Conservation (phyloP, 345 rosid genomes). For the Camelina neglecta region DNA sequence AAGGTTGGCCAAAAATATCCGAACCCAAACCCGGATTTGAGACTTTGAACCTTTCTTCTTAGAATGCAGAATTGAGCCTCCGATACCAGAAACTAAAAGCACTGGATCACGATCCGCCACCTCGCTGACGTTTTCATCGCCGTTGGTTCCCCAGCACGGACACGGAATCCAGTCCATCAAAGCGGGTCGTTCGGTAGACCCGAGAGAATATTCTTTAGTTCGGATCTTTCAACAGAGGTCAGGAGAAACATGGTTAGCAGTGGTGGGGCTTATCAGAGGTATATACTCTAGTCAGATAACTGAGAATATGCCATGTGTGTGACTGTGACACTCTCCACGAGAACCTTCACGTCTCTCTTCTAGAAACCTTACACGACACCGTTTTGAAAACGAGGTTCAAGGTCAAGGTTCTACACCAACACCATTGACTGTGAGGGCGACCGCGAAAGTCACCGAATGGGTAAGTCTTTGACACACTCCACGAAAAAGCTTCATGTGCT, state of each 20-base stretch:
- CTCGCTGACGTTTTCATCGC: slow-evolving; percentile 18
- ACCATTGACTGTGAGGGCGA: too few relatives aligned
- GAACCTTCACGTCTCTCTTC: too few relatives aligned
- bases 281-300: not conserved
- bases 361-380: too few relatives aligned
- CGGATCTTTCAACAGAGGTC: slow-evolving; percentile 38
- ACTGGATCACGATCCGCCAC: slow-evolving; percentile 63
- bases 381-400: too few relatives aligned
- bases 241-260: slow-evolving; percentile 6
- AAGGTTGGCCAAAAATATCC: slow-evolving; percentile 74
- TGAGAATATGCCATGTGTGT: slow-evolving; percentile 45
- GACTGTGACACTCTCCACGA: slow-evolving; percentile 9
- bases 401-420: too few relatives aligned
- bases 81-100: slow-evolving; percentile 77
- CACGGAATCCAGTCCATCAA: slow-evolving; percentile 43
- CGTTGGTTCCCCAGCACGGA: slow-evolving; percentile 58
- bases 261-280: slow-evolving; percentile 34
- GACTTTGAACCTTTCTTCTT: slow-evolving; percentile 62
- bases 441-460: too few relatives aligned
- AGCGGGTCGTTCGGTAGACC: slow-evolving; percentile 4
- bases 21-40: slow-evolving; percentile 83
- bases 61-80: slow-evolving; percentile 77
- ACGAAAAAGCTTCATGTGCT: slow-evolving; percentile 37
- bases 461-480: too few relatives aligned
- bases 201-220: slow-evolving; percentile 20